Evolutionary conservation across 257 asterid species (phyloP), one percentile per base, ranked within the genome.

Genomic region (Nicotiana obtusifolia): DNA sequence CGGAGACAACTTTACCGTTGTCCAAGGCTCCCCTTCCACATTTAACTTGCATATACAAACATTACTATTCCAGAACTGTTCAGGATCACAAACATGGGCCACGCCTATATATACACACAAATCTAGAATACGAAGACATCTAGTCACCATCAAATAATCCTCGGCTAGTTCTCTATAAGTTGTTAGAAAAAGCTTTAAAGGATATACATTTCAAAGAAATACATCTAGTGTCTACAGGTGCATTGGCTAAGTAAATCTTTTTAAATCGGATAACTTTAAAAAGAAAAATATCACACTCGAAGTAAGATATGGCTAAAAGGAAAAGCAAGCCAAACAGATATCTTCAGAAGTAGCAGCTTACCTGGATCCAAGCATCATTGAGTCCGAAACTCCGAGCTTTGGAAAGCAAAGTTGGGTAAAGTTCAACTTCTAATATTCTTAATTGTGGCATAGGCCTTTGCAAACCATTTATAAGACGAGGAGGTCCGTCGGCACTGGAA

Each of bases 311-410:
- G 60, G 24, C 41, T 7, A 78, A 64, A 60, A 56, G 69, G 20
- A 78, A 31, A 54, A 78, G 68, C 69, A 59, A 67, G 37, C 71
- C 64, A 78, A 78, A 68, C 15, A 82, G 76, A 71, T 64, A 57
- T 83, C 76, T 57, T 77, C 37, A 24, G 57, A 33, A 44, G 76
- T 61, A 84, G 60, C 24, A 80, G 54, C 56, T 61, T 87, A 93
- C 99, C 95, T 94, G 93, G 89, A 96, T 91, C 99, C 99, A 96
- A 84, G 88, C 82, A 88, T 94, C 98, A 61, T 91, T 93, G 33
- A 96, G 90, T 85, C 99, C 99, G 86, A 94, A 96, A 87, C 98
- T 96, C 83, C 99, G 98, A 86, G 99, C 99, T 90, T 96, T 94
- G 85, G 99, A 96, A 77, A 96, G 99, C 86, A 96, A 85, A 33